These are phyloP conservation scores for Mucor racemosus DNA, from an alignment of 371 early-diverging fungal genomes.

Conservation along the genomic window DNA sequence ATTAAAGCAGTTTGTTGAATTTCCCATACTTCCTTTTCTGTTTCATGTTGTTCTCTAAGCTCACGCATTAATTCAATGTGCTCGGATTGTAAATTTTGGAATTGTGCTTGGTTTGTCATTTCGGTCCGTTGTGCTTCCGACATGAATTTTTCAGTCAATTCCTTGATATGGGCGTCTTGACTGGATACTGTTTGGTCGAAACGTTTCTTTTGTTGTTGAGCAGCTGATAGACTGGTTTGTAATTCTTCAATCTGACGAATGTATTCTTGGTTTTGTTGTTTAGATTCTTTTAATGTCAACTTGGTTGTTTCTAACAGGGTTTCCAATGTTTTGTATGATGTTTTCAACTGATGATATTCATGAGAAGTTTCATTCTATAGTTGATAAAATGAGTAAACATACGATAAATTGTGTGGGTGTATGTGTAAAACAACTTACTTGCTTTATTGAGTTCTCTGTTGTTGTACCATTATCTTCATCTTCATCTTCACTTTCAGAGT, in stretches of 20 bases:
- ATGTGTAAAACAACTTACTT: neutral
- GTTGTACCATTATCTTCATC: neutral
- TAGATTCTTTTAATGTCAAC: neutral
- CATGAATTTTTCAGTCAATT: constrained; percentile 31
- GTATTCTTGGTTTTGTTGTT: constrained; percentile 5
- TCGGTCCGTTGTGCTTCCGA: constrained; percentile 28
- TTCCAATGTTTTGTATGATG: constrained; percentile 7
- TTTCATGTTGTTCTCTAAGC: constrained; percentile 34
- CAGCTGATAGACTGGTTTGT: neutral
- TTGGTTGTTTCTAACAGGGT: constrained; percentile 3
- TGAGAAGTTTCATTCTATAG: neutral
- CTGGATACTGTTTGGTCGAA: constrained; percentile 7
- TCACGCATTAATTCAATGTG: constrained; percentile 33
- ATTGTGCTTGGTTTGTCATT: constrained; percentile 35
- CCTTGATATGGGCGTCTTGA: constrained; percentile 21
- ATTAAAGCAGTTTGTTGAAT: constrained; percentile 31
- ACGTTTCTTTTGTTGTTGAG: constrained; percentile 16
- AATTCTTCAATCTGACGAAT: constrained; percentile 6
- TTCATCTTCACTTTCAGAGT: neutral
- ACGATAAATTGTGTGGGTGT: neutral
- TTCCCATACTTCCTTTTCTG: constrained; percentile 33
- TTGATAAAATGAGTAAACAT: neutral
- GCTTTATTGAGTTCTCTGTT: neutral
- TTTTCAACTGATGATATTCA: constrained; percentile 1
- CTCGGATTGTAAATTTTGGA: constrained; percentile 37